Evolutionary conservation across 257 asterid genomes (phyloP).

Genomic region (Solanum appendiculatum): DNA sequence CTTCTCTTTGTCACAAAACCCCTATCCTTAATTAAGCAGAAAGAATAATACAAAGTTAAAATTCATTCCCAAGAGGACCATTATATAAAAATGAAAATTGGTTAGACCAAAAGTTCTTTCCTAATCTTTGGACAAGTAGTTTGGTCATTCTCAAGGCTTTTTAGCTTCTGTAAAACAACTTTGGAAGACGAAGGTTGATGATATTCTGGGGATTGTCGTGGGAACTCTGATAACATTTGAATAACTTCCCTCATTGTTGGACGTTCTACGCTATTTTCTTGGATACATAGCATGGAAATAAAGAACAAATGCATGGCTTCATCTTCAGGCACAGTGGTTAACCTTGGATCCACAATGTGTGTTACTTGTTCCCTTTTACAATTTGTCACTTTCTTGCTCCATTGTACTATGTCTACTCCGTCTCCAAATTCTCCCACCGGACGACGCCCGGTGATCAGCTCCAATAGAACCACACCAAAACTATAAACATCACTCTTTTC

Average conservation of each 20-base stretch:
- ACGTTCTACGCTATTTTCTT: constrained; percentile 71
- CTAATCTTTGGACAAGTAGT: constrained; percentile 5
- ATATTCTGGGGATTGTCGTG: constrained; percentile 36
- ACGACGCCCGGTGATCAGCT: constrained; percentile 32
- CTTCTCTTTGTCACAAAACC: not conserved
- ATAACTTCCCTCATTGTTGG: constrained; percentile 93
- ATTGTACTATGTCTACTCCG: constrained; percentile 38
- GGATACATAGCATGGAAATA: constrained; percentile 79
- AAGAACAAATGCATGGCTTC: constrained; percentile 77
- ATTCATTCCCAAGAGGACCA: not conserved
- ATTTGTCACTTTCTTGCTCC: constrained; percentile 53
- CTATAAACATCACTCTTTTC: constrained; percentile 45
- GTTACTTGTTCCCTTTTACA: constrained; percentile 52
- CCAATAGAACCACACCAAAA: constrained; percentile 33
- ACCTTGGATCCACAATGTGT: constrained; percentile 50
- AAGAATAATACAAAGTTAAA: not conserved
- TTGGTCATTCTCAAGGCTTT: constrained; percentile 18
- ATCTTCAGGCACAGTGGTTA: constrained; percentile 48
- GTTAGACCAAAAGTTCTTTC: constrained; percentile 32
- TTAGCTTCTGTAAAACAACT: not conserved
- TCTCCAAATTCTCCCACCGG: constrained; percentile 44
- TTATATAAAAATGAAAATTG: not conserved
- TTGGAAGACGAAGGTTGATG: constrained; percentile 28
- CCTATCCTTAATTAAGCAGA: not conserved
- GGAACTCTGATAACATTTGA: constrained; percentile 81